A percentile compares a stretch with the other conserved stretches of the same genome.
phyloP scores from a whole-genome alignment of 202 grass and related monocot species.

The Panicum virgatum region DNA sequence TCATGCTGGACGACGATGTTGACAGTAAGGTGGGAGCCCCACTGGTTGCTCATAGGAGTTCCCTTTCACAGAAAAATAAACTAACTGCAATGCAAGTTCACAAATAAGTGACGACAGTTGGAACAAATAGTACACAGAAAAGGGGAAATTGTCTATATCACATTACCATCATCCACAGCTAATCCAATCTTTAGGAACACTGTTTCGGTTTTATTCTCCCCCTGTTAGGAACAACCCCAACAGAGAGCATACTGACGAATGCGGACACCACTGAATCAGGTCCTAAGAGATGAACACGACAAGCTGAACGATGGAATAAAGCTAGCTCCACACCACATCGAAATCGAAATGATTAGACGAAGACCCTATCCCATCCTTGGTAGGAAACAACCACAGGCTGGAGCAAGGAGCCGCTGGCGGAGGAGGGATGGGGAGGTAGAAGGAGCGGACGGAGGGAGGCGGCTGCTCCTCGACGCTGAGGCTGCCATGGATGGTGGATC shows the following conservation, averaged over 20 bases:
- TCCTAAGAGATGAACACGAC: background rate
- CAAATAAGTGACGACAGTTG: background rate
- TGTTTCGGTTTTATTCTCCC: background rate
- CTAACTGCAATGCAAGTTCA: background rate
- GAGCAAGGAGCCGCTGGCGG: background rate
- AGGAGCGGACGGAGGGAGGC: background rate
- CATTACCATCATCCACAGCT: background rate
- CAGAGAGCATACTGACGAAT: background rate
- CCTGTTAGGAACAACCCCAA: background rate
- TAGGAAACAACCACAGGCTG: background rate
- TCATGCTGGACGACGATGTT: no score
- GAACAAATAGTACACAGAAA: background rate
- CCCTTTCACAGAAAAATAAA: background rate
- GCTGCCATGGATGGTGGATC: constrained; percentile 68
- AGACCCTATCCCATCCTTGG: constrained; percentile 12
- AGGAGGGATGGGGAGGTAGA: background rate
- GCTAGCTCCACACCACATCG: background rate
- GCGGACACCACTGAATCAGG: background rate
- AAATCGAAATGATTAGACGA: constrained; percentile 21
- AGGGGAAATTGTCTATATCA: background rate
- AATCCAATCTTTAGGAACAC: background rate
- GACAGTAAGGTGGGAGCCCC: no score
- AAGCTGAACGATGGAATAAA: background rate
- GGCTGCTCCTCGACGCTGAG: constrained; percentile 62
- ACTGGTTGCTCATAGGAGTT: no score